Percentiles rank a stretch among this genome's conserved stretches.
These are phyloP conservation scores for Termitomyces heimii DNA, from an alignment of 768 basidiomycete species.

Conservation along the genomic window DNA sequence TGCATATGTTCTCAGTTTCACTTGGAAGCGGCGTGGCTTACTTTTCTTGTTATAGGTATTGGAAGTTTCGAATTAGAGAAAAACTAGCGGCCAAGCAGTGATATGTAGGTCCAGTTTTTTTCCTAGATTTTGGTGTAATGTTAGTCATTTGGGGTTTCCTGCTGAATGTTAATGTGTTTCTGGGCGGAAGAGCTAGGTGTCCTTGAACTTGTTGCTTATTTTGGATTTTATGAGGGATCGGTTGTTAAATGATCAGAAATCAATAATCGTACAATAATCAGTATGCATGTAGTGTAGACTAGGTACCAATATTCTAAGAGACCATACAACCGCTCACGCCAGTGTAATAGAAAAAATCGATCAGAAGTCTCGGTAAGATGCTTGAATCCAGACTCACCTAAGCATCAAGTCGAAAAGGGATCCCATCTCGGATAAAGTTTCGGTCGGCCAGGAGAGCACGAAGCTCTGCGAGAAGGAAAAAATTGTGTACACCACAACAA, in stretches of 20 bases:
- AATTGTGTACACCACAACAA: neutral
- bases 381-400: neutral
- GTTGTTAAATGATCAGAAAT: too few species aligned
- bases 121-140: neutral
- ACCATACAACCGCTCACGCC: neutral
- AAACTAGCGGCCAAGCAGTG: constrained; percentile 21
- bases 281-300: too few species aligned
- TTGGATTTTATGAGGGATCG: neutral
- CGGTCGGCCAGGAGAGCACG: neutral
- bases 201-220: neutral
- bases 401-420: neutral
- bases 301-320: too few species aligned
- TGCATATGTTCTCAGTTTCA: neutral
- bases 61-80: constrained; percentile 67
- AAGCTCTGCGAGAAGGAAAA: neutral
- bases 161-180: neutral
- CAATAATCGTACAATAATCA: too few species aligned
- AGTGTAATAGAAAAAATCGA: neutral
- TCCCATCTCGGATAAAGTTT: neutral
- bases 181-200: neutral
- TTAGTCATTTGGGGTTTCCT: neutral
- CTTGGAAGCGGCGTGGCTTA: neutral
- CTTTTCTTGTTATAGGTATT: constrained; percentile 44
- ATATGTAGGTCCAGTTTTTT: neutral
- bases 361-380: neutral